phyloP scores from a whole-genome alignment of 768 basidiomycete genomes.

The Leccinum fibrillosum region DNA sequence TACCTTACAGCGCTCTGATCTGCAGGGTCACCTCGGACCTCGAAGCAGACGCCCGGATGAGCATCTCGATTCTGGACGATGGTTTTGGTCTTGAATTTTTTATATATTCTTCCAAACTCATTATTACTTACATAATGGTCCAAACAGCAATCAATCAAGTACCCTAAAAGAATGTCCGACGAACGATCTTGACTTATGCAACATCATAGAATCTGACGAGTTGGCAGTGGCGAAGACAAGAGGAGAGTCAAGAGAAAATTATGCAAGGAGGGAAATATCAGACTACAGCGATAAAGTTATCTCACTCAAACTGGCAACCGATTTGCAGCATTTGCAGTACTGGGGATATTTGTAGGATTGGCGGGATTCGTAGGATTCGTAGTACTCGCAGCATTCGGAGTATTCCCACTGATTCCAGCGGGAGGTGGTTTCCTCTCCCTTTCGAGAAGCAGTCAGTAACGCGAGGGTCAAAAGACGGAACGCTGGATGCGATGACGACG shows the following conservation, averaged over 20 bases:
- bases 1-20: too few species aligned
- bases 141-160: neutral
- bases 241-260: neutral
- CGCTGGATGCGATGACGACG: neutral
- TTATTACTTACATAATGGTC: neutral
- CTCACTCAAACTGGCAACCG: neutral
- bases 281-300: neutral
- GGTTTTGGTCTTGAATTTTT: too few species aligned
- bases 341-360: neutral
- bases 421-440: neutral
- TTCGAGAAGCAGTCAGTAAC: neutral
- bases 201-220: neutral
- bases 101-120: too few species aligned
- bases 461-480: neutral
- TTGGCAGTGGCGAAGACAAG: neutral
- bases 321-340: neutral
- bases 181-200: neutral
- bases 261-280: neutral
- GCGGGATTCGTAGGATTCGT: too few species aligned
- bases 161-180: neutral
- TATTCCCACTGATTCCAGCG: neutral
- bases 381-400: neutral
- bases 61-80: neutral
- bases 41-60: neutral
- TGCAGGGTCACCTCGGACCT: too few species aligned